phyloP scores from a whole-genome alignment of 2,329 filamentous ascomycete species.

The Venturia asperata region DNA sequence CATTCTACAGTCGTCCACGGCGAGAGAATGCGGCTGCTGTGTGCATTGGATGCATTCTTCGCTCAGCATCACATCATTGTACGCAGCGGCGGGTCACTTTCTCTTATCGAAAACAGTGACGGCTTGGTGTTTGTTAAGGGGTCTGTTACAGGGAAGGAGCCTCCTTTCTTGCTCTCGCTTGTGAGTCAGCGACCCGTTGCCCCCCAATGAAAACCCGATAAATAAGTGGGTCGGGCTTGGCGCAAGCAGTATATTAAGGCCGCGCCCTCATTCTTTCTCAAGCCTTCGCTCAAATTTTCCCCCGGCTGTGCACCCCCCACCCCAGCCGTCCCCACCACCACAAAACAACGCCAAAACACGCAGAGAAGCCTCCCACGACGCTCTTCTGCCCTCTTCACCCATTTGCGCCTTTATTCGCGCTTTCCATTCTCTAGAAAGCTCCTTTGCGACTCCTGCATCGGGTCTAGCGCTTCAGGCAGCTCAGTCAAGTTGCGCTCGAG shows the following conservation, averaged over 20 bases:
- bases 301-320: background rate
- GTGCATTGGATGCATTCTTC: no score
- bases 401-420: background rate
- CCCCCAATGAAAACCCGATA: background rate
- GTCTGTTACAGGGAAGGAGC: slow-evolving; percentile 1
- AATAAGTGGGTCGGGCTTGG: background rate
- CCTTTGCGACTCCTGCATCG: background rate
- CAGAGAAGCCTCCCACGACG: background rate
- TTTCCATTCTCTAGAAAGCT: slow-evolving; percentile 4
- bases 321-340: background rate
- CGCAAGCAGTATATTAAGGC: no score
- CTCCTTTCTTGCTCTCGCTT: background rate
- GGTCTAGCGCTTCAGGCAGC: slow-evolving; percentile 4
- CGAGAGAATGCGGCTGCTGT: background rate
- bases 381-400: background rate
- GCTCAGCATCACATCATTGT: no score
- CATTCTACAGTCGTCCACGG: background rate
- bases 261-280: no score
- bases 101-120: background rate
- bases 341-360: background rate
- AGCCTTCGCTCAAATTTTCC: background rate
- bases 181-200: background rate
- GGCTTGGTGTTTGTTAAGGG: background rate
- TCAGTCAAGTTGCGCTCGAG: background rate
- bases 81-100: background rate